Evolutionary conservation across 108 stramenopile species (phyloP).

Genomic region (Pseudonitzschia multiseries): DNA sequence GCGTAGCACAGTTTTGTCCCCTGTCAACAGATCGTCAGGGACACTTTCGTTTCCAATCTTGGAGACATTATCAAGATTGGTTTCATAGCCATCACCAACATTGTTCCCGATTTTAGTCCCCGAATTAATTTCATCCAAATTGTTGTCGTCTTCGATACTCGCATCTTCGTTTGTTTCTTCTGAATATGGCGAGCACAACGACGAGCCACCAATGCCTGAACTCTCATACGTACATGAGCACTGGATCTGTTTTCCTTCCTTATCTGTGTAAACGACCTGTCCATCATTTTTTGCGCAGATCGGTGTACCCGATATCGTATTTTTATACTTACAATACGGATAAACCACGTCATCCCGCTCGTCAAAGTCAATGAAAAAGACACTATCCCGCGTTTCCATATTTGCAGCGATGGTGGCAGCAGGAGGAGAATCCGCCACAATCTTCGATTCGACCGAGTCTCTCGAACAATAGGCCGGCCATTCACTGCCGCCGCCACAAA

Average conservation of each 20-base stretch:
- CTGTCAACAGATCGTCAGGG: background rate
- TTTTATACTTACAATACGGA: conserved; percentile 1
- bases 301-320: conserved; percentile 1
- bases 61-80: background rate
- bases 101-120: background rate
- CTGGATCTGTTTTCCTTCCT: background rate
- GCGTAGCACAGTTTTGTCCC: background rate
- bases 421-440: background rate
- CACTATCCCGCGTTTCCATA: background rate
- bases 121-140: background rate
- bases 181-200: background rate
- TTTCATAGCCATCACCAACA: background rate
- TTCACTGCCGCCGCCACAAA: background rate
- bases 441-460: background rate
- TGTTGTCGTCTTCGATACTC: background rate
- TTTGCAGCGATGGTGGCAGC: background rate
- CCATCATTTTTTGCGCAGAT: background rate
- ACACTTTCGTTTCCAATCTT: background rate
- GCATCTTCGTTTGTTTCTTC: background rate
- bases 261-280: background rate
- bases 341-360: background rate
- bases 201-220: background rate
- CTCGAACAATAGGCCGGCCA: conserved; percentile 1
- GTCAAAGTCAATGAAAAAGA: background rate
- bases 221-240: background rate